These are phyloP conservation scores for Carex pumila DNA, from an alignment of 176 grass and related monocot species.

Conservation along the genomic window DNA sequence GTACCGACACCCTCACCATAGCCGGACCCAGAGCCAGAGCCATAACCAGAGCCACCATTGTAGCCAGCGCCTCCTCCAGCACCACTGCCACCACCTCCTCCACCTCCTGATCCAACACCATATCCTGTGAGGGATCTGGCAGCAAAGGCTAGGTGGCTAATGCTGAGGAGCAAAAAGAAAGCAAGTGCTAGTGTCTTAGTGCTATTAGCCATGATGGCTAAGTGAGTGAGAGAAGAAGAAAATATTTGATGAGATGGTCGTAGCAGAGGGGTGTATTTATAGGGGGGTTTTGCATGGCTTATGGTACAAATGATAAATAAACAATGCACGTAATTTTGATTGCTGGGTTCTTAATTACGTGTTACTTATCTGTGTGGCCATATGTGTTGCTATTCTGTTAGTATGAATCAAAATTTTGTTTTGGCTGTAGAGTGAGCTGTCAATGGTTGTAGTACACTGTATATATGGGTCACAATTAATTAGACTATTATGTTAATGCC, in stretches of 20 bases:
- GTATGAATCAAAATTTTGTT: not conserved
- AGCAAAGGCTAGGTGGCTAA: not conserved
- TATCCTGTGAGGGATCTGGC: conserved; percentile 16
- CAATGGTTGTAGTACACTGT: not conserved
- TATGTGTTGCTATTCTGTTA: not conserved
- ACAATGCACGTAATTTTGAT: conserved; percentile 15
- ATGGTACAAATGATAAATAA: not conserved
- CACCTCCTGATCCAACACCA: not conserved
- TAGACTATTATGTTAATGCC: not conserved
- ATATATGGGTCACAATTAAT: not conserved
- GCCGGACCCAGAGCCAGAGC: conserved; percentile 16
- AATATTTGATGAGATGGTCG: conserved; percentile 5
- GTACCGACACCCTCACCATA: conserved; percentile 14
- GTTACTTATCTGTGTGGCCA: not conserved
- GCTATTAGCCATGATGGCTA: conserved; percentile 7
- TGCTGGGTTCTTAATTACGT: not conserved
- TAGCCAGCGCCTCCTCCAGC: not conserved
- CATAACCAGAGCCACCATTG: not conserved
- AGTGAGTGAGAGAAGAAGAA: not conserved
- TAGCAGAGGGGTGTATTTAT: conserved; percentile 20
- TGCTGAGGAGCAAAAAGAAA: conserved; percentile 18
- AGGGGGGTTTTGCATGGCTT: conserved; percentile 9
- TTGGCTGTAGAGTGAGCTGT: not conserved
- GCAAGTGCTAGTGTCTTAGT: conserved; percentile 22
- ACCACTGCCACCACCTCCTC: not conserved